phyloP scores from a whole-genome alignment of 2,329 filamentous ascomycete species.

The Xylaria sp. region DNA sequence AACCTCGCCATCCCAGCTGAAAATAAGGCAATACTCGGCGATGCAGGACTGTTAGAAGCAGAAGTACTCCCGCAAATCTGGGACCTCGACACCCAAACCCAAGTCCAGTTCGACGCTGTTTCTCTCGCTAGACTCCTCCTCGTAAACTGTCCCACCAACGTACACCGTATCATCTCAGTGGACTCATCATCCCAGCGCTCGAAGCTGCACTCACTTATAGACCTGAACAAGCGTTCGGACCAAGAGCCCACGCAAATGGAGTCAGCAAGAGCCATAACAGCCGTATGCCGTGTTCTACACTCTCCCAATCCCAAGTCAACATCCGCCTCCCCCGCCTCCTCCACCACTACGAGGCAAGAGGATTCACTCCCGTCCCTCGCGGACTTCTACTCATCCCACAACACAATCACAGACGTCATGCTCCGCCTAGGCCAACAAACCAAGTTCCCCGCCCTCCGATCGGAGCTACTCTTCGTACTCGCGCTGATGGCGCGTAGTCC shows the following conservation, averaged over 20 bases:
- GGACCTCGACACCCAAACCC: constrained; percentile 57
- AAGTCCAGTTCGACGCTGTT: constrained; percentile 65
- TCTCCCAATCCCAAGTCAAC: constrained; percentile 30
- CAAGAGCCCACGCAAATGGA: constrained; percentile 64
- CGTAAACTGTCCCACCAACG: constrained; percentile 58
- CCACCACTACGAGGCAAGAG: not conserved
- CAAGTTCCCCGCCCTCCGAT: constrained; percentile 64
- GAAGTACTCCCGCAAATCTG: constrained; percentile 59
- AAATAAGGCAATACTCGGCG: constrained; percentile 60
- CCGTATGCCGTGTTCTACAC: constrained; percentile 62
- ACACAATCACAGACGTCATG: constrained; percentile 49
- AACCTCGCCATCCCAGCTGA: constrained; percentile 64
- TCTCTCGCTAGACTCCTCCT: constrained; percentile 64
- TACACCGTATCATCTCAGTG: constrained; percentile 53
- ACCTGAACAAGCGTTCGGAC: constrained; percentile 51
- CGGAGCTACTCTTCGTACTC: constrained; percentile 67
- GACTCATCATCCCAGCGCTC: constrained; percentile 36
- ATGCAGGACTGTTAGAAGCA: constrained; percentile 50
- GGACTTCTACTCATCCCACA: constrained; percentile 54
- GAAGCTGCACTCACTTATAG: constrained; percentile 46
- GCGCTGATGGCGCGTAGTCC: constrained; percentile 62
- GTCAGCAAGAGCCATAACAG: constrained; percentile 58
- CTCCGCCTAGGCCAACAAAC: constrained; percentile 60
- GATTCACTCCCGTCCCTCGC: not conserved
- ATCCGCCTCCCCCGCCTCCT: not conserved